A percentile compares a stretch with the other conserved stretches of the same genome.
Conservation (phyloP, 345 rosid species). For the Carallia brachiata region DNA sequence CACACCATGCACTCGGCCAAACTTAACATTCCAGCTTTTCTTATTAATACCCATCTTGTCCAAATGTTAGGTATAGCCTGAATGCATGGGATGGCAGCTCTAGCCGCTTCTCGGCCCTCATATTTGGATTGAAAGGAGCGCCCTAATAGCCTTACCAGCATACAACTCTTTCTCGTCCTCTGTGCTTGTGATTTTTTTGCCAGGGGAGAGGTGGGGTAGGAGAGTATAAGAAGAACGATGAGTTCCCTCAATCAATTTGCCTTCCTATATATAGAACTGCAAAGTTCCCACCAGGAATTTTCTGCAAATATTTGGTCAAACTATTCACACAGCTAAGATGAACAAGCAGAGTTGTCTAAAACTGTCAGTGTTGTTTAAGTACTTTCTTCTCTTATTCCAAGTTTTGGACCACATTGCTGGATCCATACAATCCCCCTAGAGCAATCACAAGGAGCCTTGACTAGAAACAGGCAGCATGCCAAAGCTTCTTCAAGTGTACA, state of each 20-base stretch:
- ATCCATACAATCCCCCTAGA: too few species aligned
- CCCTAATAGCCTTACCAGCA: background rate
- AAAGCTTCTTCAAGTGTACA: too few species aligned
- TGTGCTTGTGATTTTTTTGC: too few species aligned
- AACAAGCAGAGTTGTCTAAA: background rate
- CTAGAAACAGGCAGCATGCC: too few species aligned
- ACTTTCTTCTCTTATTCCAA: too few species aligned
- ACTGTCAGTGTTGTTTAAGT: too few species aligned
- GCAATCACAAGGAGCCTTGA: too few species aligned
- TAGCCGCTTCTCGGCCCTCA: background rate
- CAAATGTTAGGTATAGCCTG: background rate
- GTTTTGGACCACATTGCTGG: too few species aligned
- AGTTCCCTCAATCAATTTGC: background rate
- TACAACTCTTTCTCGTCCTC: background rate
- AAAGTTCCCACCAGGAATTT: too few species aligned
- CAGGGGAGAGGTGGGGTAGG: too few species aligned
- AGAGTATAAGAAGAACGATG: too few species aligned
- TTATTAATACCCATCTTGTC: too few species aligned
- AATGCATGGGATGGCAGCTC: background rate
- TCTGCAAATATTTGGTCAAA: background rate
- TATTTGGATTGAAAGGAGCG: background rate
- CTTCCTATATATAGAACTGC: background rate
- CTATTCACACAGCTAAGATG: background rate
- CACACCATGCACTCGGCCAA: slow-evolving; percentile 51
- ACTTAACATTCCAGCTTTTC: background rate